Evolutionary conservation across 2,329 filamentous ascomycete species (phyloP).

Genomic region (Cadophora gregata): DNA sequence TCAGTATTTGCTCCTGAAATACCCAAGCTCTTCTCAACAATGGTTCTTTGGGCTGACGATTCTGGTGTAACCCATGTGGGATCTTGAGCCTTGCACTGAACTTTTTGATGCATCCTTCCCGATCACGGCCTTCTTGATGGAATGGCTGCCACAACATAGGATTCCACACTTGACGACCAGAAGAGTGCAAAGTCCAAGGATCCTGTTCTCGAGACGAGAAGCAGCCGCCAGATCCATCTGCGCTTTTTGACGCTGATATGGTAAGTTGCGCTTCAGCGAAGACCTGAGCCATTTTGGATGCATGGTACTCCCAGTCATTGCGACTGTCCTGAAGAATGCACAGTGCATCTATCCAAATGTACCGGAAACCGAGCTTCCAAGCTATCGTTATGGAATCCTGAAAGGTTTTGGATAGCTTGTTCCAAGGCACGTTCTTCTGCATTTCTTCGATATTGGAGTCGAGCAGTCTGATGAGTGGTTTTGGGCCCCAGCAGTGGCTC

Average conservation of each 20-base stretch:
- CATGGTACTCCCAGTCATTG: background rate
- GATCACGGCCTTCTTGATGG: background rate
- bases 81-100: background rate
- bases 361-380: conserved; percentile 27
- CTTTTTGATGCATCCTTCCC: background rate
- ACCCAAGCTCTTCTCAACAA: background rate
- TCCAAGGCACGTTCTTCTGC: background rate
- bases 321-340: conserved; percentile 28
- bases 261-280: background rate
- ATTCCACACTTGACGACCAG: background rate
- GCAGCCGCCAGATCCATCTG: background rate
- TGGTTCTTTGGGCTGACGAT: background rate
- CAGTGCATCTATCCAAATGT: conserved; percentile 40
- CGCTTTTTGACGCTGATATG: background rate
- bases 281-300: background rate
- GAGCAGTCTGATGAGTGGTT: background rate
- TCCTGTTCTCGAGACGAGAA: conserved; percentile 1
- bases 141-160: background rate
- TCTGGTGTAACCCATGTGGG: background rate
- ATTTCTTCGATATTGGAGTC: background rate
- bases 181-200: background rate
- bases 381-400: conserved; percentile 33
- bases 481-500: conserved; percentile 14
- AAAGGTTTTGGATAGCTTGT: conserved; percentile 28
- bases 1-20: background rate